Evolutionary conservation across 805 yeast species (phyloP).

Genomic region (Henningerozyma blattae): DNA sequence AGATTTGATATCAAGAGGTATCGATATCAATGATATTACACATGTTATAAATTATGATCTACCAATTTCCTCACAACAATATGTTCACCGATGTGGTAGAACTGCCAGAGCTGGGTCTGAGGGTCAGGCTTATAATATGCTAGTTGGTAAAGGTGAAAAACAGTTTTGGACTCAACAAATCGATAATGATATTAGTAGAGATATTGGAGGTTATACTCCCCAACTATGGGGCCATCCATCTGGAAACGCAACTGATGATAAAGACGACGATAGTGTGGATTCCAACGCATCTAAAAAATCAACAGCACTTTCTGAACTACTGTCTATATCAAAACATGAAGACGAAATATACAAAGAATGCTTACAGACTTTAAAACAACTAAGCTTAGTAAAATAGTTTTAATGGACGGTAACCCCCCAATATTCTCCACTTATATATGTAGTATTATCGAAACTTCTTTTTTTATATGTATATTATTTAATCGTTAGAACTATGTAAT

Average conservation of each 20-base stretch:
- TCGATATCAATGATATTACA: slow-evolving; percentile 59
- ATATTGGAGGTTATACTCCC: slow-evolving; percentile 23
- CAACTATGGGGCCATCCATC: slow-evolving; percentile 11
- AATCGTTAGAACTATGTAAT: too few species aligned
- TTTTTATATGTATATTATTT: too few species aligned
- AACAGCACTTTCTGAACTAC: slow-evolving; percentile 6
- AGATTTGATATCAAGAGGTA: slow-evolving; percentile 92
- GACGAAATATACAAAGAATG: slow-evolving; percentile 32
- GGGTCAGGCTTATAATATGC: slow-evolving; percentile 66
- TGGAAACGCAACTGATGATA: slow-evolving; percentile 2
- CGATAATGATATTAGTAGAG: slow-evolving; percentile 42
- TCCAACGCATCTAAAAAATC: too few species aligned
- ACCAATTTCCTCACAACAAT: slow-evolving; percentile 81
- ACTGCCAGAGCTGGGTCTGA: slow-evolving; percentile 83
- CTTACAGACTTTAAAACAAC: slow-evolving; percentile 32
- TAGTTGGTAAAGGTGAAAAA: slow-evolving; percentile 69
- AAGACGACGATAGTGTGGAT: slow-evolving; percentile 3
- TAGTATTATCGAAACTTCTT: too few species aligned
- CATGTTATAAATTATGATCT: slow-evolving; percentile 83
- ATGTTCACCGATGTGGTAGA: slow-evolving; percentile 93
- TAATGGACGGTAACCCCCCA: neutral
- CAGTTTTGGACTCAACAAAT: slow-evolving; percentile 45
- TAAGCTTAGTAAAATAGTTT: slow-evolving; percentile 16
- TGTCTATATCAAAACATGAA: slow-evolving; percentile 27
- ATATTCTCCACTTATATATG: neutral